Percentiles rank a stretch among this genome's conserved stretches.
phyloP scores from a whole-genome alignment of 2,329 filamentous ascomycete genomes.

The Phaeosphaeria sp. region DNA sequence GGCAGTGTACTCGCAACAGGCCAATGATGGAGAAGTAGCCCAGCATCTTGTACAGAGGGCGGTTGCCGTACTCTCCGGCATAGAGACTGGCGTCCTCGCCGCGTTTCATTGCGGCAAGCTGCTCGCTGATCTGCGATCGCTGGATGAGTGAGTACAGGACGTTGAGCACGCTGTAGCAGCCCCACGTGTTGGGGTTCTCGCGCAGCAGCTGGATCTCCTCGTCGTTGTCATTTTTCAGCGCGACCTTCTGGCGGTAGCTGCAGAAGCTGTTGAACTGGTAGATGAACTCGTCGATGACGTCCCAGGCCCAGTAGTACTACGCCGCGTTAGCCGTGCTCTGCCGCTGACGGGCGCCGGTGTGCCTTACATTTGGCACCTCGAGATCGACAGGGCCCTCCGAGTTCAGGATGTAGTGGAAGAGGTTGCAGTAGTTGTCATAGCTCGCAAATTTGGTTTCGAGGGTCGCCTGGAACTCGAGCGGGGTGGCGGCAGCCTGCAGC shows the following conservation, averaged over 20 bases:
- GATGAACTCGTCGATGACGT: conserved; percentile 99
- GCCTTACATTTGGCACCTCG: conserved; percentile 90
- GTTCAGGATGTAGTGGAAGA: conserved; percentile 99
- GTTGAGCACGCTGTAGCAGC: conserved; percentile 98
- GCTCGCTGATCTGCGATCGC: conserved; percentile 96
- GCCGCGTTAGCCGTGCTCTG: conserved; percentile 17
- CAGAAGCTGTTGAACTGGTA: conserved; percentile 99
- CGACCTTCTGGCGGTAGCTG: conserved; percentile 91
- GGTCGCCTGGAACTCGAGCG: conserved; percentile 93
- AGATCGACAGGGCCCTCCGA: conserved; percentile 98
- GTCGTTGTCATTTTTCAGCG: conserved; percentile 81
- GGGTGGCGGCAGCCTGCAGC: conserved; percentile 88
- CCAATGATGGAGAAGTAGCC: conserved; percentile 99
- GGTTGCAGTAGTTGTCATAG: conserved; percentile 99
- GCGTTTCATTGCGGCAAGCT: conserved; percentile 91
- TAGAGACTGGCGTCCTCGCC: conserved; percentile 88
- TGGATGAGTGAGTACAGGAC: conserved; percentile 99
- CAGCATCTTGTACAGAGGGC: conserved; percentile 96
- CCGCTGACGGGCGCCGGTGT: not conserved
- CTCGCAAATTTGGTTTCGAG: conserved; percentile 97
- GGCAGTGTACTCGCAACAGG: conserved; percentile 91
- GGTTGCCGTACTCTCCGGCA: conserved; percentile 92
- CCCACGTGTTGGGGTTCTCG: conserved; percentile 99
- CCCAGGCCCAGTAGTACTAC: conserved; percentile 99
- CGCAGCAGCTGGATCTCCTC: conserved; percentile 91